Conservation (phyloP, 164 flowering plant species). For the Saururus chinensis region DNA sequence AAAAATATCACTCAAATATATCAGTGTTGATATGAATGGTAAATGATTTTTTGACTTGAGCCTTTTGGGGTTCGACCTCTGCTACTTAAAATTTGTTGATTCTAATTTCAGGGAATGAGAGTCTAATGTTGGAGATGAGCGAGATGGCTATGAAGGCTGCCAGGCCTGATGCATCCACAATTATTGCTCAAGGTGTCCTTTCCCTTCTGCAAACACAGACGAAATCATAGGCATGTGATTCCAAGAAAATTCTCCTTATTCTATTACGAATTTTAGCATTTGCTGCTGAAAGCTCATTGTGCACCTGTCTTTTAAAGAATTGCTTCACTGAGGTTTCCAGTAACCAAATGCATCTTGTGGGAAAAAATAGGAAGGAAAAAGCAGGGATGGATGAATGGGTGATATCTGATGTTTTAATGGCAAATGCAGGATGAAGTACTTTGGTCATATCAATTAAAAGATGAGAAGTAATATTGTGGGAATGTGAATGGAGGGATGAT, state of each 20-base stretch:
- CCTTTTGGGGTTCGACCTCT: background rate
- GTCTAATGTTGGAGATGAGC: constrained; percentile 38
- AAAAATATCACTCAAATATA: too few relatives aligned
- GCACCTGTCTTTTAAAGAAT: background rate
- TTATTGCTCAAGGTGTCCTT: constrained; percentile 45
- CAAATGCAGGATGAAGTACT: background rate
- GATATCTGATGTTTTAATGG: background rate
- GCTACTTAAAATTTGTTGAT: background rate
- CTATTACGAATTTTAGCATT: too few relatives aligned
- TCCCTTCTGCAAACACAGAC: constrained; percentile 18
- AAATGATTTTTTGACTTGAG: too few relatives aligned
- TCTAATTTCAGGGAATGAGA: constrained; percentile 38
- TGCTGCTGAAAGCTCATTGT: too few relatives aligned
- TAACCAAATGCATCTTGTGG: background rate
- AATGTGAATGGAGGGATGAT: too few relatives aligned
- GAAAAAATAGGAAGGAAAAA: background rate
- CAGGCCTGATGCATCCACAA: constrained; percentile 51
- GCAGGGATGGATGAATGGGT: background rate
- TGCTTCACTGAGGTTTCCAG: background rate
- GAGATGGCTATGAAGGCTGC: constrained; percentile 56
- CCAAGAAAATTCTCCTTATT: too few relatives aligned
- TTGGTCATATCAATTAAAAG: background rate
- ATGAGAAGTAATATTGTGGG: background rate
- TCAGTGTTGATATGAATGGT: background rate
- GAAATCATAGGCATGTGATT: background rate